Evolutionary conservation across 208 protist genomes (phyloP), one percentile per base, ranked within the genome.

Genomic region (Borovskyia barvae): DNA sequence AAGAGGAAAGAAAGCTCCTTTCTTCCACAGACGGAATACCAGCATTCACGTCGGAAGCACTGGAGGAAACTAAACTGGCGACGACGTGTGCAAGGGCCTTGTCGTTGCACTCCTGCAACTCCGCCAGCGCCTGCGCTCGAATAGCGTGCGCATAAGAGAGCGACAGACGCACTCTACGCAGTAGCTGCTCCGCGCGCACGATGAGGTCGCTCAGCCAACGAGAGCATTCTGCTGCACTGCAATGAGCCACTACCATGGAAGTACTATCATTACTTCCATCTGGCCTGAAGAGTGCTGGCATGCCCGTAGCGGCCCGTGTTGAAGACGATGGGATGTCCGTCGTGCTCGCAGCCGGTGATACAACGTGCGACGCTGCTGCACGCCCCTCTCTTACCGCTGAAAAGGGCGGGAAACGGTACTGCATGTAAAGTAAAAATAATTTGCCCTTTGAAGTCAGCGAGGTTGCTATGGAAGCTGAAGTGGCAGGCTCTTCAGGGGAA

Each of bases 381-480:
- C n/a, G n/a, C n/a, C n/a, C n/a, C n/a, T n/a, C n/a, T n/a, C n/a
- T n/a, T n/a, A n/a, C n/a, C n/a, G 37, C 29, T 12, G 37, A n/a
- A 37, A 51, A 43, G 12, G 37, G 47, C 0, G 64, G 33, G 30
- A 70, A 57, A 36, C 40, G 58, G 39, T 48, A 70, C 57, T 70
- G 64, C 54, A 70, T 47, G 40, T 70, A 70, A 5, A 70, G 55
- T 24, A 70, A 49, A 29, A 70, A 15, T 55, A 70, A 41, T 41
- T 70, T 70, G 17, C 54, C 64, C 33, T 70, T 70, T 3, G 64
- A 57, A 12, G 47, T 63, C 8, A 70, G 47, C 6, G 47, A 24
- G 36, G 33, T 19, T 9, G 32, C 30, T 4, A 25, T 26, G 30
- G 33, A 56, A n/a, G 24, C 35, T 5, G 33, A 39, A 39, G 33